These are phyloP conservation scores for Imleria badia DNA, from an alignment of 768 basidiomycete species.

Conservation along the genomic window DNA sequence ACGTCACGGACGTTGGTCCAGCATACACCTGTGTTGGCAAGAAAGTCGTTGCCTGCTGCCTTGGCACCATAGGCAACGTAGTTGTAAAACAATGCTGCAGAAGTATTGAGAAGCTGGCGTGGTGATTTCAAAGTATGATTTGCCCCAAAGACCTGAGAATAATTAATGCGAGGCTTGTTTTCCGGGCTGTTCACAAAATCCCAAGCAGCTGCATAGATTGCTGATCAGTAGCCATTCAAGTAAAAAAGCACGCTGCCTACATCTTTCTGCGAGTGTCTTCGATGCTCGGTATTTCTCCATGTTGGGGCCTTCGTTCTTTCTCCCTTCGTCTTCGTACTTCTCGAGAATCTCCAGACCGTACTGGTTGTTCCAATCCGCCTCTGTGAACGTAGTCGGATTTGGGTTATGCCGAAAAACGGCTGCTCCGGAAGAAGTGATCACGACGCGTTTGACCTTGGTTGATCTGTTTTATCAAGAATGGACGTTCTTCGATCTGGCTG, in stretches of 20 bases:
- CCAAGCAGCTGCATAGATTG: slow-evolving; percentile 45
- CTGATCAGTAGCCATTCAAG: background rate
- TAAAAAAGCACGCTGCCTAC: slow-evolving; percentile 24
- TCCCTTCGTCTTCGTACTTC: slow-evolving; percentile 49
- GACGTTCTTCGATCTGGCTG: background rate
- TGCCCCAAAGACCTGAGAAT: slow-evolving; percentile 31
- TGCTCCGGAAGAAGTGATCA: slow-evolving; percentile 65
- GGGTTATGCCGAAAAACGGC: slow-evolving; percentile 38
- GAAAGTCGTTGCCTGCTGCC: slow-evolving; percentile 24
- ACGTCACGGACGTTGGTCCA: slow-evolving; percentile 59
- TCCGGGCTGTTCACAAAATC: slow-evolving; percentile 34
- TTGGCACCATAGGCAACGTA: slow-evolving; percentile 26
- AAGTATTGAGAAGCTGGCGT: slow-evolving; percentile 39
- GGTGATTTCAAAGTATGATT: slow-evolving; percentile 26
- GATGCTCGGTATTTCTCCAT: slow-evolving; percentile 53
- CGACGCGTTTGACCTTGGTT: slow-evolving; percentile 61
- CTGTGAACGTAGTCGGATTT: slow-evolving; percentile 36
- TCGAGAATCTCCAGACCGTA: slow-evolving; percentile 38
- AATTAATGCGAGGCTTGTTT: slow-evolving; percentile 32
- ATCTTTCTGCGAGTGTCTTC: slow-evolving; percentile 65
- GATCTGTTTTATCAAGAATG: slow-evolving; percentile 6
- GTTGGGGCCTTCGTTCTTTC: slow-evolving; percentile 34
- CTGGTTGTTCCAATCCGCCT: slow-evolving; percentile 62
- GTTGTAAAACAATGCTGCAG: slow-evolving; percentile 36
- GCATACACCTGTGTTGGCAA: slow-evolving; percentile 23